Percentiles rank a stretch among this genome's conserved stretches.
Evolutionary conservation across 73 alveolate species (phyloP).

Genomic region (Stentor roeselii): DNA sequence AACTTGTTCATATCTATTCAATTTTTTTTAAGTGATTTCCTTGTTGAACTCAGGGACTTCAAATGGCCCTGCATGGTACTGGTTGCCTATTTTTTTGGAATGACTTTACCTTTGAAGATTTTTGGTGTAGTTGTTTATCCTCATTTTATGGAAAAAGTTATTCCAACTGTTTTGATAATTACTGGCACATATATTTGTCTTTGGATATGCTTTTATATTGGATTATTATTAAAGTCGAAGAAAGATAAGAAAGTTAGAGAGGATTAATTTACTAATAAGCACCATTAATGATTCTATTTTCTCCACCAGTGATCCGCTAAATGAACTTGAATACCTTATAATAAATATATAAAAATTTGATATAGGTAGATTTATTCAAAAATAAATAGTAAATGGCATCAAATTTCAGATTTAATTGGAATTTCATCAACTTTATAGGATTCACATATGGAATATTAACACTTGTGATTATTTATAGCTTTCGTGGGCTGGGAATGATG

Average conservation of each 20-base stretch:
- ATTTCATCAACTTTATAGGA: neutral
- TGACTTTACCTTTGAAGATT: neutral
- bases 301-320: no score
- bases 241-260: neutral
- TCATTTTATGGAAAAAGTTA: neutral
- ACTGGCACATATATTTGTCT: neutral
- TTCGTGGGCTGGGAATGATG: neutral
- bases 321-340: no score
- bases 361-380: no score
- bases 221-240: neutral
- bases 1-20: neutral
- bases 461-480: neutral
- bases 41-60: neutral
- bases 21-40: neutral
- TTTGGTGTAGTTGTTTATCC: neutral
- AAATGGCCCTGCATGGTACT: neutral
- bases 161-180: neutral
- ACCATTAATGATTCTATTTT: no score
- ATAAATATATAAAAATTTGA: no score
- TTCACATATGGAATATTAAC: neutral
- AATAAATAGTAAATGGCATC: no score
- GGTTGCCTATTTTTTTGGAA: neutral
- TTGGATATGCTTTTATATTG: neutral
- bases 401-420: no score
- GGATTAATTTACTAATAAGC: no score